Percentiles rank a stretch among this genome's conserved stretches.
Evolutionary conservation across 805 yeast genomes (phyloP).

Genomic region (Saccharomycopsis capsularis): DNA sequence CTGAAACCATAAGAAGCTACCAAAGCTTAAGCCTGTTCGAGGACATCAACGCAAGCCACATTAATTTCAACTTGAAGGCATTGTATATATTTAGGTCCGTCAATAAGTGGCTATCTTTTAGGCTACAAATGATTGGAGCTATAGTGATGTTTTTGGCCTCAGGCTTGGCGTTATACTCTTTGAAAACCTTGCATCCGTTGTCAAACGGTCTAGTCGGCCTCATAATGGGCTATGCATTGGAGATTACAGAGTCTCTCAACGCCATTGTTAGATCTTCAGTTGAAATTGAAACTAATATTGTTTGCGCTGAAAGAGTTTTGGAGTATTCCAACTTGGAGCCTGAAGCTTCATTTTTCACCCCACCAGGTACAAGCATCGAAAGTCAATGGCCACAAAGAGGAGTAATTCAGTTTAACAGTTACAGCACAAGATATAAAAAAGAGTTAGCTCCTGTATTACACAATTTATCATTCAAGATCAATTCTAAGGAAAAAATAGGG

Average conservation of each 20-base stretch:
- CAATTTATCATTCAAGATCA: slow-evolving; percentile 38
- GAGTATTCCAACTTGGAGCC: slow-evolving; percentile 68
- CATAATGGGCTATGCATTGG: slow-evolving; percentile 55
- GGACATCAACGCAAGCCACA: slow-evolving; percentile 42
- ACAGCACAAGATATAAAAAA: slow-evolving; percentile 51
- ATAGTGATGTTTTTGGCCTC: slow-evolving; percentile 47
- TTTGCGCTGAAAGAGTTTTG: slow-evolving; percentile 59
- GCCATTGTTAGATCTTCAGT: slow-evolving; percentile 54
- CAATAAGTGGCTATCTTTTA: slow-evolving; percentile 60
- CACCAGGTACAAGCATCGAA: slow-evolving; percentile 41
- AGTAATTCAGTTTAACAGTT: slow-evolving; percentile 39
- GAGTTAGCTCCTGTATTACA: slow-evolving; percentile 52
- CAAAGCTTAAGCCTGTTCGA: slow-evolving; percentile 57
- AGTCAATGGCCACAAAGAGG: slow-evolving; percentile 50
- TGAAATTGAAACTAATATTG: slow-evolving; percentile 56
- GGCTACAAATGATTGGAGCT: slow-evolving; percentile 58
- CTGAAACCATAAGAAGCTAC: slow-evolving; percentile 71
- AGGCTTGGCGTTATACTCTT: slow-evolving; percentile 36
- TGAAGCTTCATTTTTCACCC: slow-evolving; percentile 58
- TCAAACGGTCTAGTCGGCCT: slow-evolving; percentile 57
- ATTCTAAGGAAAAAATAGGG: slow-evolving; percentile 55
- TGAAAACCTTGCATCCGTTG: slow-evolving; percentile 37
- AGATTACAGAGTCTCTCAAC: slow-evolving; percentile 46
- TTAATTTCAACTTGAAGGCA: slow-evolving; percentile 44
- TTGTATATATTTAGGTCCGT: slow-evolving; percentile 46